A percentile compares a stretch with the other conserved stretches of the same genome.
Conservation (phyloP, 164 flowering plant species). For the Akebia trifoliata region DNA sequence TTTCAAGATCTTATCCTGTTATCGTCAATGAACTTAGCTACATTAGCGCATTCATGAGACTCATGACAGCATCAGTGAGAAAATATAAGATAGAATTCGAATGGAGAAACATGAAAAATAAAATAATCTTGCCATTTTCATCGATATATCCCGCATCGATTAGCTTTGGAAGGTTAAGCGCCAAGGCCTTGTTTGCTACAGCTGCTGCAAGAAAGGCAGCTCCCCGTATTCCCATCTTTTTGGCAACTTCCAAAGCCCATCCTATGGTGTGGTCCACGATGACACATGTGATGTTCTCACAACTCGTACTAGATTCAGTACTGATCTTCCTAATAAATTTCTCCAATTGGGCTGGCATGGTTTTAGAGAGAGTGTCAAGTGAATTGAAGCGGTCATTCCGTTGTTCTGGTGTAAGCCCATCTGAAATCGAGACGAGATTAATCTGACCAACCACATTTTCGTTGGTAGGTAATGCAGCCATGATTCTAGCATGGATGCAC, state of each 20-base stretch:
- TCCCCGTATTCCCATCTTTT: conserved; percentile 13
- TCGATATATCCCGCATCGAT: conserved; percentile 1
- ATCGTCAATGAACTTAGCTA: no score
- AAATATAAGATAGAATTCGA: no score
- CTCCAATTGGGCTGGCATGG: conserved; percentile 16
- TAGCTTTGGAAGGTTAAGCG: conserved; percentile 17
- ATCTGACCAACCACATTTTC: neutral
- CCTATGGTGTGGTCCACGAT: conserved; percentile 20
- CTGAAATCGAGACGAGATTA: conserved; percentile 20
- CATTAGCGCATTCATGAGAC: no score
- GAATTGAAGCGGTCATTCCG: neutral
- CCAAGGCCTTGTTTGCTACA: conserved; percentile 1
- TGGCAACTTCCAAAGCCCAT: conserved; percentile 19
- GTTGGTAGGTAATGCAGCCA: conserved; percentile 15
- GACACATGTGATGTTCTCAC: conserved; percentile 20
- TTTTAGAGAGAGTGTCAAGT: neutral
- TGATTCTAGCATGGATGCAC: neutral
- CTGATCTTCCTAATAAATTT: conserved; percentile 22
- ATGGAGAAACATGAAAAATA: no score
- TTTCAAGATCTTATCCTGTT: no score
- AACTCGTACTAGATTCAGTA: neutral
- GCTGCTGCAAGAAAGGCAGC: conserved; percentile 16
- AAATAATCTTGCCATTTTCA: neutral
- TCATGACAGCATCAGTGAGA: no score
- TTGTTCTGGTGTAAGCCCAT: conserved; percentile 5